phyloP scores from a whole-genome alignment of 306 rosid genomes.

The Corylus americana region DNA sequence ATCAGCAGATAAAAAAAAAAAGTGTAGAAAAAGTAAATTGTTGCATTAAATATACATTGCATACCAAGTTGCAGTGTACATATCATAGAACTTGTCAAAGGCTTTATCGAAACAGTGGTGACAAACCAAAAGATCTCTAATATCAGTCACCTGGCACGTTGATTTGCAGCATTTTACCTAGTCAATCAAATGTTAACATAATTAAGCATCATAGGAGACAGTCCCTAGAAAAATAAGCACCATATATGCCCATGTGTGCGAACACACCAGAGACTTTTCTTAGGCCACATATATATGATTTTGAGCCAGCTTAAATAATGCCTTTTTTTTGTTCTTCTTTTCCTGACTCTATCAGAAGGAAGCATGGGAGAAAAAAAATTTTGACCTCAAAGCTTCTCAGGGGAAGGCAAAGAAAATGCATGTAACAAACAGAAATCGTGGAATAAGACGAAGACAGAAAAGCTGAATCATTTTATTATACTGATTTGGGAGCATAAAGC shows the following conservation, averaged over 20 bases:
- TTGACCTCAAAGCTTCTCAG: not conserved
- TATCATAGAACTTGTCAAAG: conserved; percentile 83
- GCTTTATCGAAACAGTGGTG: conserved; percentile 84
- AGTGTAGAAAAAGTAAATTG: not conserved
- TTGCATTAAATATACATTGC: conserved; percentile 15
- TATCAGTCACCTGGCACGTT: conserved; percentile 73
- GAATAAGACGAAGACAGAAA: not conserved
- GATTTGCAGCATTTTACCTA: conserved; percentile 92
- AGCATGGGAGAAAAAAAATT: not conserved
- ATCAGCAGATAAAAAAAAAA: not conserved
- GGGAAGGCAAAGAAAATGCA: not conserved
- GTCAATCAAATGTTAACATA: conserved; percentile 24
- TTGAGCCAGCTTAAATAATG: not conserved
- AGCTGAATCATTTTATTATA: not conserved
- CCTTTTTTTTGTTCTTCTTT: not conserved
- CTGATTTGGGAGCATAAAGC: not conserved
- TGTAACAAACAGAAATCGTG: not conserved
- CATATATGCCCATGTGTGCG: not conserved
- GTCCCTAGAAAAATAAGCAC: not conserved
- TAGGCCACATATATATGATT: not conserved
- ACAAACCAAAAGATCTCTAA: conserved; percentile 78
- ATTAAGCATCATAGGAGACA: conserved; percentile 24
- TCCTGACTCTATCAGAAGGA: not conserved
- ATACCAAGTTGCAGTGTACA: conserved; percentile 86
- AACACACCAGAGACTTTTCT: not conserved